Base-by-base conservation (phyloP, 768 basidiomycete species). In the Pleurotus ostreatus region DNA sequence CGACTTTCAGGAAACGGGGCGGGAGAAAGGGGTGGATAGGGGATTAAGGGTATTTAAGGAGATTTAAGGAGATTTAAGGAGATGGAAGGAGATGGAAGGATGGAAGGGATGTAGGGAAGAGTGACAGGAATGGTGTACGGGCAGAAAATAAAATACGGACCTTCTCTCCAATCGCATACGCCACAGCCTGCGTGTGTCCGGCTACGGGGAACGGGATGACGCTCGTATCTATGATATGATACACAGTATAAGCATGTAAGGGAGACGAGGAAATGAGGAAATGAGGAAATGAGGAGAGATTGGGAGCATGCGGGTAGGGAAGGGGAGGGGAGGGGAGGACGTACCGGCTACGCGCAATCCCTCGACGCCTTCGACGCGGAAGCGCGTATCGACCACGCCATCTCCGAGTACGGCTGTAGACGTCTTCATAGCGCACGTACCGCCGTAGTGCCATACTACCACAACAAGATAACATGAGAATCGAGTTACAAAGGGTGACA, bases 111-210 rank as follows among this genome's bases (percentile, higher is more conserved):
- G 39, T n/a, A 11, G 2, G 3, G 39, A 40, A 40, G 12, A n/a
- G n/a, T 11, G 3, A 40, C 39, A n/a, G n/a, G 39, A 43, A 43
- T 7, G 12, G 2, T 2, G 13, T 2, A 8, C 1, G n/a, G 15
- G 41, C 1, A 23, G 13, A 23, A 49, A 1, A 38, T 15, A 46
- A 49, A 1, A 38, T 15, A 46, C 54, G 16, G 8, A 55, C 54
- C 54, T 55, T 55, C 22, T 55, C 54, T 16, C 54, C 54, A 34
- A 55, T 41, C 1, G 54, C 54, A 55, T 55, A 55, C 16, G 43
- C 54, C 26, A 46, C 45, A 13, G 54, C 25, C 30, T 55, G 54
- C 0, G 54, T 55, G 40, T 55, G 54, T 13, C 23, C 45, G 2
- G 23, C 44, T 13, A 55, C 16, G 2, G 54, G 43, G 43, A 55